Percentiles rank a stretch among this genome's conserved stretches.
Conservation (phyloP, 2,329 filamentous ascomycete species). For the Alternaria ethzedia region DNA sequence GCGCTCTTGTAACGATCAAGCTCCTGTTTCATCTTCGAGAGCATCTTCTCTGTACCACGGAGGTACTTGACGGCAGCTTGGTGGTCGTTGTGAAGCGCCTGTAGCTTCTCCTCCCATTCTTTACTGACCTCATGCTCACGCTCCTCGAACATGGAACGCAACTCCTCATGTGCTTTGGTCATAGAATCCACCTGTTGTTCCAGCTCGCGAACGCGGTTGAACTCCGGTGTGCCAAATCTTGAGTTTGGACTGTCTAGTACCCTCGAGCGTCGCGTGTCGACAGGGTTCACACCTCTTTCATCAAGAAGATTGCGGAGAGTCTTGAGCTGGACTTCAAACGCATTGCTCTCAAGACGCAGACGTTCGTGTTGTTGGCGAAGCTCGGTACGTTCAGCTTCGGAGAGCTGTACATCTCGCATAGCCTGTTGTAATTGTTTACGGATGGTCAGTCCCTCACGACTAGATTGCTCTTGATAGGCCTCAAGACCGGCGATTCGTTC, state of each 20-base stretch:
- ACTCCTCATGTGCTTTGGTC: conserved; percentile 82
- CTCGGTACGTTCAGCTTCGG: conserved; percentile 81
- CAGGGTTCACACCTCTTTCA: conserved; percentile 85
- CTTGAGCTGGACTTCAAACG: conserved; percentile 87
- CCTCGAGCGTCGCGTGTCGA: conserved; percentile 73
- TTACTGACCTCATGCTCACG: conserved; percentile 87
- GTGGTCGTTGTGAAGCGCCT: conserved; percentile 95
- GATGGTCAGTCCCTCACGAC: conserved; percentile 87
- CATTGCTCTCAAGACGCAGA: conserved; percentile 93
- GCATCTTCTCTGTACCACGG: conserved; percentile 98
- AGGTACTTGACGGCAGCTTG: conserved; percentile 98
- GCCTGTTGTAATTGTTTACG: conserved; percentile 87
- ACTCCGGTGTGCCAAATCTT: conserved; percentile 77
- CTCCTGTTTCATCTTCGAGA: conserved; percentile 98
- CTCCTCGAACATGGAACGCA: conserved; percentile 75
- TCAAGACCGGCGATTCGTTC: conserved; percentile 96
- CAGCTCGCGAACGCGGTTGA: conserved; percentile 78
- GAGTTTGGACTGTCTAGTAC: conserved; percentile 76
- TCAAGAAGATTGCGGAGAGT: conserved; percentile 91
- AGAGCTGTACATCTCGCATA: conserved; percentile 80
- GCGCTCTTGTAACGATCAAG: conserved; percentile 89
- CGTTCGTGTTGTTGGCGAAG: conserved; percentile 81
- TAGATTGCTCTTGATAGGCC: conserved; percentile 96
- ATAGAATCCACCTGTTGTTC: conserved; percentile 85
- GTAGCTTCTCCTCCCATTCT: conserved; percentile 88